Base-by-base conservation (phyloP, 495 filamentous ascomycete species). In the Penicillium psychrofluorescens region DNA sequence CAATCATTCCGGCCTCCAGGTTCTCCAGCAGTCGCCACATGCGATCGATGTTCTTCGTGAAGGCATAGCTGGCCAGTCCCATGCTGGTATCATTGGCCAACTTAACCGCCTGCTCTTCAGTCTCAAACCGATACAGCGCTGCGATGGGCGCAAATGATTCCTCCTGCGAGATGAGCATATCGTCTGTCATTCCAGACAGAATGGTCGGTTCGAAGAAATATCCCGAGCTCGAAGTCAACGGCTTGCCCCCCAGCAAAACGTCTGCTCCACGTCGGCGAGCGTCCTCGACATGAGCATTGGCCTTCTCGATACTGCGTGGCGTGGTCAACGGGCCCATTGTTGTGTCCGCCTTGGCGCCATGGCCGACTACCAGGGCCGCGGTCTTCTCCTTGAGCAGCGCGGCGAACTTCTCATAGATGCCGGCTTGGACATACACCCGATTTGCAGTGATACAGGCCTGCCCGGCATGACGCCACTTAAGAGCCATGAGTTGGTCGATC, bases 361-460 rank as follows among this genome's bases (percentile, higher is more conserved):
- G 82, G 10, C 84, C 84, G 14, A 86, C 69, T 37, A 77, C 71
- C n/a, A 88, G 59, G 45, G 67, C 66, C 28, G 60, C 58, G 4
- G 77, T 76, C 14, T 73, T 67, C 38, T 77, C 72, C 14, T 72
- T 76, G 12, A 86, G 60, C 16, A 79, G 49, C 7, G 62, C 51
- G 2, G 80, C 63, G 53, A 83, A 81, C 15, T 59, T 49, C 7
- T 76, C 72, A 50, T 78, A 79, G 29, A 81, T 50, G 5, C 70
- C 71, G 30, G 61, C 56, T 58, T 88, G 83, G 1, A 88, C 75
- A 55, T 84, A 88, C 34, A 88, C 72, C 0, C 84, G 60, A 57
- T 88, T 88, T 2, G 84, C 83, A 1, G 82, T 83, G 31, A 87
- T 81, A 54, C 84, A 88, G 0, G 84, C 84, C 57, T 88, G 84